Evolutionary conservation across 208 protist genomes (phyloP).

Genomic region (Acanthamoeba healyi): DNA sequence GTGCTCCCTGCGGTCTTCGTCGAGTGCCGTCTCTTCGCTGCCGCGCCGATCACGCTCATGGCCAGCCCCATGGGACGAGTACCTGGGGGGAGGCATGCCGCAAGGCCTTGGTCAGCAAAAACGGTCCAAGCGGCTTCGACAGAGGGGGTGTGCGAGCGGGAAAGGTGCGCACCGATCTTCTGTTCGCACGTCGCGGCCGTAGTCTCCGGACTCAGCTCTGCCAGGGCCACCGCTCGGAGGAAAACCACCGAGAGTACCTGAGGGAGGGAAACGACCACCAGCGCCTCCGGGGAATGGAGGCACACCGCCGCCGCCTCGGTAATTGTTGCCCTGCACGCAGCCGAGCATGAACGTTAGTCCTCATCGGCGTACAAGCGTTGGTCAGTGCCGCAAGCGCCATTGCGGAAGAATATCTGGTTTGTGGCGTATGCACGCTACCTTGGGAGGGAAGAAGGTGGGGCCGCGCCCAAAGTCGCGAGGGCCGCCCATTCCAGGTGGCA

Average conservation of each 20-base stretch:
- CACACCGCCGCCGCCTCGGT: background rate
- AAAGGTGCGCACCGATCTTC: background rate
- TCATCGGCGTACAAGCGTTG: no score
- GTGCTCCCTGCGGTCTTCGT: background rate
- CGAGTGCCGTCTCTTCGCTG: background rate
- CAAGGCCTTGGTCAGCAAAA: no score
- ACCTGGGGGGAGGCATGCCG: background rate
- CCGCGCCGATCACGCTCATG: background rate
- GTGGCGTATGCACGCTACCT: no score
- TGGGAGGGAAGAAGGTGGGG: background rate
- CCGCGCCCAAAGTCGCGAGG: background rate
- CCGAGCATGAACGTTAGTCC: no score
- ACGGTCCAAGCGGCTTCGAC: no score
- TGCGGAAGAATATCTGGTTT: background rate
- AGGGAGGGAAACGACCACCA: background rate
- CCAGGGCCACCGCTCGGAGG: background rate
- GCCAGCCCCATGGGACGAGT: background rate
- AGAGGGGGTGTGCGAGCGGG: no score
- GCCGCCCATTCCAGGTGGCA: background rate
- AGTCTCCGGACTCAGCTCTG: background rate
- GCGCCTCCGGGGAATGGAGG: background rate
- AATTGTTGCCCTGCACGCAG: no score
- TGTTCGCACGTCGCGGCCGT: background rate
- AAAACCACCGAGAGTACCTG: background rate
- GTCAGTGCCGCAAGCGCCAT: background rate